These are phyloP conservation scores for Carex parvula DNA, from an alignment of 176 grass and related monocot genomes.

Conservation along the genomic window DNA sequence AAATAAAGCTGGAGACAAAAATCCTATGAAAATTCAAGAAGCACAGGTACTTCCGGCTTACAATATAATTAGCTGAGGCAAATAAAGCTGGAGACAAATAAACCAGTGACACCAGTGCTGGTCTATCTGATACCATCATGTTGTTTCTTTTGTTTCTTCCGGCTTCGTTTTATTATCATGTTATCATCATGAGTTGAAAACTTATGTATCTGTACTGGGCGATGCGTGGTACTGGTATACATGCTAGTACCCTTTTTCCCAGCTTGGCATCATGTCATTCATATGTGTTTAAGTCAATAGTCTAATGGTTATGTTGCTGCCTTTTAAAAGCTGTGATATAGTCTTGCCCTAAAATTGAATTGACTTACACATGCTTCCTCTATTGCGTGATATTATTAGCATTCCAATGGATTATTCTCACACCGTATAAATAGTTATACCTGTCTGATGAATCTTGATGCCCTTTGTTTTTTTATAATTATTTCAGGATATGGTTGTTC, in stretches of 20 bases:
- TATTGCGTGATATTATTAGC: background rate
- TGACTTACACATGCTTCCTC: background rate
- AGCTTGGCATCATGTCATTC: background rate
- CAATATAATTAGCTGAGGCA: conserved; percentile 51
- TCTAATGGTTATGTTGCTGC: background rate
- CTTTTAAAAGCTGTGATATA: background rate
- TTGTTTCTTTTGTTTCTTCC: background rate
- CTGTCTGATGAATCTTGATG: background rate
- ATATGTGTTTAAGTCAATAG: background rate
- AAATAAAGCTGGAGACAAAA: conserved; percentile 57
- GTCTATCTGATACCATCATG: background rate
- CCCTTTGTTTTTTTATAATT: conserved; percentile 27
- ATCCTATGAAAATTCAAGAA: conserved; percentile 98
- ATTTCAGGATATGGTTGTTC: conserved; percentile 95
- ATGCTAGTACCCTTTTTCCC: background rate
- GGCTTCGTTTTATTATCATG: background rate
- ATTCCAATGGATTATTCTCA: conserved; percentile 29
- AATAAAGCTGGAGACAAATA: conserved; percentile 49
- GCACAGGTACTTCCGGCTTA: conserved; percentile 50
- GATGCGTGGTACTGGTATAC: background rate
- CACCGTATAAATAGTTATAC: conserved; percentile 3
- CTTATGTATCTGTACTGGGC: background rate
- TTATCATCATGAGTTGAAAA: background rate
- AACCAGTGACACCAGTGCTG: conserved; percentile 24
- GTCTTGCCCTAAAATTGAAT: conserved; percentile 1